Percentiles rank a stretch among this genome's conserved stretches.
phyloP scores from a whole-genome alignment of 106 monocot genomes.

The Phalaenopsis aphrodite region DNA sequence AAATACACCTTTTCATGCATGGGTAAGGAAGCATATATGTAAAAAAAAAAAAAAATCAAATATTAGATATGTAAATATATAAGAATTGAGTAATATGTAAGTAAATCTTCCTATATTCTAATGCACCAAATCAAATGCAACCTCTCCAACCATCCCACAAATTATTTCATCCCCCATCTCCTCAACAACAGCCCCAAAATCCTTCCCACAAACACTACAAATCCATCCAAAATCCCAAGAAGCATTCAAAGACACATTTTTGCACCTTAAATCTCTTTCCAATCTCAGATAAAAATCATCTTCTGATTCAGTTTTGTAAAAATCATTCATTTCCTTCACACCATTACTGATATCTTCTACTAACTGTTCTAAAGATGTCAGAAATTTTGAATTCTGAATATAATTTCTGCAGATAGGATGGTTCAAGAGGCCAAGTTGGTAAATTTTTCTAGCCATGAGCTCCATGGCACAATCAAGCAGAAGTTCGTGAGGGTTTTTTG shows the following conservation, averaged over 20 bases:
- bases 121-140: conserved; percentile 18
- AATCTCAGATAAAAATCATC: conserved; percentile 19
- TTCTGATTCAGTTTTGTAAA: background rate
- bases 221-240: conserved; percentile 42
- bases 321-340: conserved; percentile 16
- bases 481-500: conserved; percentile 10
- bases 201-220: conserved; percentile 16
- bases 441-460: conserved; percentile 19
- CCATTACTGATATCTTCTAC: conserved; percentile 21
- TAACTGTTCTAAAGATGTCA: conserved; percentile 10
- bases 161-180: conserved; percentile 19
- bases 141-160: conserved; percentile 24
- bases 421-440: conserved; percentile 7
- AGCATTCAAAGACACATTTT: conserved; percentile 12
- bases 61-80: too few species aligned
- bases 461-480: conserved; percentile 22
- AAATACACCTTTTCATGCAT: too few species aligned
- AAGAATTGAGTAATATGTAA: too few species aligned
- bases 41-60: too few species aligned
- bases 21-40: too few species aligned
- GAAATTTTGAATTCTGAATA: background rate
- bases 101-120: background rate
- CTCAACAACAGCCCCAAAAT: conserved; percentile 15
- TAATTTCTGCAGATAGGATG: conserved; percentile 7
- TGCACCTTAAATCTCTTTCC: conserved; percentile 40